Base-by-base conservation (phyloP, 2,329 filamentous ascomycete species). In the Chaetothyriales sp. region DNA sequence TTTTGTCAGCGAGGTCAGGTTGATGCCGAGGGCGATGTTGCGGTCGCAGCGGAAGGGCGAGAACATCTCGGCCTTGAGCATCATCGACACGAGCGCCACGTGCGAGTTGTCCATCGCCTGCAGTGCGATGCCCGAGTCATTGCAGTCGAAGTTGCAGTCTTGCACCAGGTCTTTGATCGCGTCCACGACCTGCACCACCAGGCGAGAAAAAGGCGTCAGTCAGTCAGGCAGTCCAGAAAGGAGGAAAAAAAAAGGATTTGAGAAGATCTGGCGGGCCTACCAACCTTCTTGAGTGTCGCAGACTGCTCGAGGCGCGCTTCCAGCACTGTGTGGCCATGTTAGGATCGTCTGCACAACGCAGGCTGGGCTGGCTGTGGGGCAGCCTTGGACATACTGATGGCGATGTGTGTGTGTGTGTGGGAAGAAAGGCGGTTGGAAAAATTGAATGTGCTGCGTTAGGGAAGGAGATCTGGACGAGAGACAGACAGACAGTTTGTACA, bases 131-230 rank as follows among this genome's bases (percentile, higher is more conserved):
- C 92, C 92, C 50, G 87, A 90, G 77, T 98, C 93, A 84, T 96
- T 98, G 84, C 93, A 98, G 78, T 98, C 92, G 74, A 98, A 98
- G 74, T 98, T 98, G 82, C 92, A 98, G 74, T 98, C 92, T 72
- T 96, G 92, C 49, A 98, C 92, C 48, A 98, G 81, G 65, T 98
- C 92, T 73, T 95, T 96, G 81, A 98, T 95, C 62, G 93, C 87
- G 68, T 98, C 93, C 64, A 98, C 89, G 57, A 96, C 86, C 88
- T 95, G 22, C 22, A 25, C 6, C 22, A 6, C 22, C 22, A 3
- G 22, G 22, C 22, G 22, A 25, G 22, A 25, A n/a, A n/a, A n/a
- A n/a, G n/a, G n/a, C n/a, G n/a, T n/a, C n/a, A n/a, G n/a, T n/a
- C n/a, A n/a, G n/a, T n/a, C n/a, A n/a, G n/a, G n/a, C n/a, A n/a